Conservation (phyloP, 1,284 basidiomycete genomes). For the Trametes versicolor region DNA sequence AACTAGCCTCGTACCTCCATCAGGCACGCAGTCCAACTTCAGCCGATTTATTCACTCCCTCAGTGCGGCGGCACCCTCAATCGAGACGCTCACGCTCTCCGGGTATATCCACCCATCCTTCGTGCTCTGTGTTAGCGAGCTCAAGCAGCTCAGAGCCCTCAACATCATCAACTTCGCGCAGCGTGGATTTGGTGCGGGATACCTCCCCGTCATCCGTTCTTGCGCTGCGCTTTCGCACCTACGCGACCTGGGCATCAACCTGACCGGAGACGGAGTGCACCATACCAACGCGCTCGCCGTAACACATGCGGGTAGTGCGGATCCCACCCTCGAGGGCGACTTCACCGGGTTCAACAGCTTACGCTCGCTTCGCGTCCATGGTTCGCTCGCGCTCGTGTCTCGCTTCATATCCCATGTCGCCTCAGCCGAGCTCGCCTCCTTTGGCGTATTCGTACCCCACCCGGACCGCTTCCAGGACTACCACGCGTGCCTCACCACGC, state of each 20-base stretch:
- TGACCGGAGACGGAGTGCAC: slow-evolving; percentile 7
- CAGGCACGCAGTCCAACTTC: slow-evolving; percentile 7
- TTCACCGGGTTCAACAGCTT: slow-evolving; percentile 20
- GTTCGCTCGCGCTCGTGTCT: slow-evolving; percentile 21
- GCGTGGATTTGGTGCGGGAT: slow-evolving; percentile 16
- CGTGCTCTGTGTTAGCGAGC: slow-evolving; percentile 15
- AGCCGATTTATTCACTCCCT: slow-evolving; percentile 15
- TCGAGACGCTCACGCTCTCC: slow-evolving; percentile 24
- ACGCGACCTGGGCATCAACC: slow-evolving; percentile 23
- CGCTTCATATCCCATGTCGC: slow-evolving; percentile 24
- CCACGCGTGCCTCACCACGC: slow-evolving; percentile 17
- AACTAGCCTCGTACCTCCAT: background rate
- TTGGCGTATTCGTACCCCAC: slow-evolving; percentile 21
- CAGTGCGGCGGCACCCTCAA: slow-evolving; percentile 6
- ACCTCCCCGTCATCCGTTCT: slow-evolving; percentile 24
- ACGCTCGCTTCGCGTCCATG: slow-evolving; percentile 25
- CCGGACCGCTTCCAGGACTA: slow-evolving; percentile 23
- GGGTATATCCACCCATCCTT: slow-evolving; percentile 22
- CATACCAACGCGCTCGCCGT: background rate
- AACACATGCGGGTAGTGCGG: background rate
- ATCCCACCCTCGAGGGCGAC: background rate
- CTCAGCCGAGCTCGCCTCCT: slow-evolving; percentile 20
- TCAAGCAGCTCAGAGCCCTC: slow-evolving; percentile 18
- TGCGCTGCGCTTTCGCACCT: slow-evolving; percentile 21
- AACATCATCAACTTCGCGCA: slow-evolving; percentile 25